Conservation (phyloP, 805 yeast species). For the Saturnispora quitensis region DNA sequence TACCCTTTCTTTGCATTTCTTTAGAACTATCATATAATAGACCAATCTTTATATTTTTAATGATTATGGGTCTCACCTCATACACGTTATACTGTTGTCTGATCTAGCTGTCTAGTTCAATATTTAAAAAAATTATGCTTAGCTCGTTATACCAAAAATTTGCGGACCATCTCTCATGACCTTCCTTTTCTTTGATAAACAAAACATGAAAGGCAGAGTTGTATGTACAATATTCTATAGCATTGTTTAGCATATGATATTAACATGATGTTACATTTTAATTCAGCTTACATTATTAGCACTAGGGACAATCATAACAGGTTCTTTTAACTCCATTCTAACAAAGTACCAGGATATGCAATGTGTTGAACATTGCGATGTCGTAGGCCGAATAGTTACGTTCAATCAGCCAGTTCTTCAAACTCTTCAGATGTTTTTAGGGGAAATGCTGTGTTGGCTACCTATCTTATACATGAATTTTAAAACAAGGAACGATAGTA, state of each 20-base stretch:
- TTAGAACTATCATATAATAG: too few relatives aligned
- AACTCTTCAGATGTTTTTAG: constrained; percentile 73
- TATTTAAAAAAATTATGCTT: neutral
- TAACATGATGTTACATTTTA: neutral
- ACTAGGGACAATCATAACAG: constrained; percentile 53
- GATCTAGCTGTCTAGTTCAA: too few relatives aligned
- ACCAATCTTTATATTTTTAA: too few relatives aligned
- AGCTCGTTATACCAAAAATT: neutral
- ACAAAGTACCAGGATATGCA: constrained; percentile 73
- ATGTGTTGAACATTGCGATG: constrained; percentile 49
- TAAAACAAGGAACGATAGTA: neutral
- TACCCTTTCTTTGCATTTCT: neutral
- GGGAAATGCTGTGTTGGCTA: constrained; percentile 43
- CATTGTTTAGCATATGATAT: neutral
- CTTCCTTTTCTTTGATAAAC: neutral
- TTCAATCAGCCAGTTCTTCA: constrained; percentile 77
- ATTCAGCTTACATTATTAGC: constrained; percentile 25
- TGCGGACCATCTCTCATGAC: neutral
- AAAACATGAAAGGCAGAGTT: neutral
- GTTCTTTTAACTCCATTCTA: constrained; percentile 63
- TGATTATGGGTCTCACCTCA: neutral
- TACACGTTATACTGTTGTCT: too few relatives aligned
- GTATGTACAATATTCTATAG: neutral
- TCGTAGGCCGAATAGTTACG: constrained; percentile 35
- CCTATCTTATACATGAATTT: constrained; percentile 17